phyloP scores from a whole-genome alignment of 306 rosid genomes.

The Prunus mira region DNA sequence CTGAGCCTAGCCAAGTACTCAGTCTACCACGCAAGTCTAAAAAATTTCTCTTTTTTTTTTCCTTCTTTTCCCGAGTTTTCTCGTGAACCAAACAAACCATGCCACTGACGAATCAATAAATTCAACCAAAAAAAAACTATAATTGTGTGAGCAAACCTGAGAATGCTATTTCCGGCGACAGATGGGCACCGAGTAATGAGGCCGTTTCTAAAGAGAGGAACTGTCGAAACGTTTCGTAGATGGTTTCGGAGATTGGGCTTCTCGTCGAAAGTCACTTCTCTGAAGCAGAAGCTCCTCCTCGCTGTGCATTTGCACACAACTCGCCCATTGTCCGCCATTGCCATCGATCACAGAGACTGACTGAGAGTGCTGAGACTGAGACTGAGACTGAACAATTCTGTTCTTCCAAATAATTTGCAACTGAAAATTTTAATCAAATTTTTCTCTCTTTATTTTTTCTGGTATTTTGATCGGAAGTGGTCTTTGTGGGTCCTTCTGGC shows the following conservation, averaged over 20 bases:
- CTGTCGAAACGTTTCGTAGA: constrained; percentile 23
- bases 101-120: not conserved
- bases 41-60: not conserved
- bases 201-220: constrained; percentile 18
- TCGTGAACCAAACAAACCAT: not conserved
- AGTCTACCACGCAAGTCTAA: not conserved
- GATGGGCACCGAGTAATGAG: constrained; percentile 13
- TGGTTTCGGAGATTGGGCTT: constrained; percentile 9
- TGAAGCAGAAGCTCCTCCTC: constrained; percentile 11
- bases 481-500: too few species aligned
- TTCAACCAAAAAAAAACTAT: not conserved
- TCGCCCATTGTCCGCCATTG: constrained; percentile 24
- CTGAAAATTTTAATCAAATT: not conserved
- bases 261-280: constrained; percentile 7
- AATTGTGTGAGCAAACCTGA: constrained; percentile 21
- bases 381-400: not conserved
- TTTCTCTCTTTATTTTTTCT: too few species aligned
- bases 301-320: constrained; percentile 15
- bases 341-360: constrained; percentile 7
- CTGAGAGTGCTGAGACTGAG: too few species aligned
- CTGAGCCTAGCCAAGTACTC: not conserved
- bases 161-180: constrained; percentile 13
- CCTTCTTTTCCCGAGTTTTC: not conserved
- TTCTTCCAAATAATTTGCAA: not conserved
- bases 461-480: too few species aligned